A percentile compares a stretch with the other conserved stretches of the same genome.
These are phyloP conservation scores for Amaranthus cruentus DNA, from an alignment of 148 eudicot species.

Conservation along the genomic window DNA sequence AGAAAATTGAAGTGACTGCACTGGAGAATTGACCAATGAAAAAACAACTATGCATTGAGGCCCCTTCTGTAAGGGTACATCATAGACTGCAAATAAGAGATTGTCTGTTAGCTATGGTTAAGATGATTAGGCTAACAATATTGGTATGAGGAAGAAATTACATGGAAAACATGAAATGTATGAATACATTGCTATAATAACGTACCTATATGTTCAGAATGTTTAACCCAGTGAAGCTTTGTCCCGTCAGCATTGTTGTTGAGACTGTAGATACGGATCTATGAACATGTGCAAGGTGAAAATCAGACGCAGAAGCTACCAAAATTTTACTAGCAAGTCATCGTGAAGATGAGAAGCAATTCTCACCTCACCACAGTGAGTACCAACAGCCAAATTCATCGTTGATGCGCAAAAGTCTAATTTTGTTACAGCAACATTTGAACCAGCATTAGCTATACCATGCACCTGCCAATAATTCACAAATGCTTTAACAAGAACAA, in stretches of 20 bases:
- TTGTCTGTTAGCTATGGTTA: neutral
- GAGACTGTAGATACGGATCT: conserved; percentile 56
- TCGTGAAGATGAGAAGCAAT: conserved; percentile 5
- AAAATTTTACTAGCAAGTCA: neutral
- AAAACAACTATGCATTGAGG: conserved; percentile 52
- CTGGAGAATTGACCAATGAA: conserved; percentile 42
- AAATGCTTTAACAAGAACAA: conserved; percentile 7
- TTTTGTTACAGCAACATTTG: conserved; percentile 46
- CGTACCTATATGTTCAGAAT: conserved; percentile 50
- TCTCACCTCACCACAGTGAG: conserved; percentile 63
- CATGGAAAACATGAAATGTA: neutral
- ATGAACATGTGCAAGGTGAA: conserved; percentile 25
- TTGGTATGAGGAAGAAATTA: neutral
- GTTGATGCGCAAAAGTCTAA: conserved; percentile 48
- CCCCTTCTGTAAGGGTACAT: conserved; percentile 41
- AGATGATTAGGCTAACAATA: neutral
- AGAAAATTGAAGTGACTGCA: conserved; percentile 50
- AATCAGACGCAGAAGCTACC: conserved; percentile 6
- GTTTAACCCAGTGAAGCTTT: conserved; percentile 46
- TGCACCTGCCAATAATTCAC: conserved; percentile 37
- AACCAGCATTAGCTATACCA: conserved; percentile 37
- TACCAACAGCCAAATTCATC: conserved; percentile 65
- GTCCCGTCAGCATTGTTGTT: conserved; percentile 28
- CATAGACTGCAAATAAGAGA: conserved; percentile 34
- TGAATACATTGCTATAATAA: neutral